These are phyloP conservation scores for Acacia crassicarpa DNA, from an alignment of 306 rosid species.

Conservation along the genomic window DNA sequence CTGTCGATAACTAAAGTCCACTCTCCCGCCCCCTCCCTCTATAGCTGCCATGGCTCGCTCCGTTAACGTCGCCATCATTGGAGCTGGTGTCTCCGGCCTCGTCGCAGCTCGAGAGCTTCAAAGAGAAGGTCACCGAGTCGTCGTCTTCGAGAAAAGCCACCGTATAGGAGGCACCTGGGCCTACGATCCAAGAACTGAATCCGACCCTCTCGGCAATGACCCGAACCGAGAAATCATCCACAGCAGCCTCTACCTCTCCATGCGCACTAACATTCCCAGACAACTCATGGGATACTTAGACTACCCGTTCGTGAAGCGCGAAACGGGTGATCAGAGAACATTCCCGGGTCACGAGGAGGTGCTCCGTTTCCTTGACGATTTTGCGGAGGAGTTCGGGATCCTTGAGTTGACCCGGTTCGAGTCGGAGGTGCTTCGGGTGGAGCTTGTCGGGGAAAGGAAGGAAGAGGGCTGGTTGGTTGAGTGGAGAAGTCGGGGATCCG, in stretches of 20 bases:
- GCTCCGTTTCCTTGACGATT: slow-evolving; percentile 16
- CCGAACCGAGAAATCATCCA: slow-evolving; percentile 22
- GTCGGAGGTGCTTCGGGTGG: slow-evolving; percentile 27
- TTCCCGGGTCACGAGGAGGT: slow-evolving; percentile 42
- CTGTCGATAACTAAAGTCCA: not conserved
- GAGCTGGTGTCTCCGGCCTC: slow-evolving; percentile 35
- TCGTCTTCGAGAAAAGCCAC: slow-evolving; percentile 29
- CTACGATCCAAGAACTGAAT: slow-evolving; percentile 23
- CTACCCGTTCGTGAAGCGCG: slow-evolving; percentile 16
- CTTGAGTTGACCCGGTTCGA: slow-evolving; percentile 9
- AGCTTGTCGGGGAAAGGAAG: not conserved
- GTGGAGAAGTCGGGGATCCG: slow-evolving; percentile 12
- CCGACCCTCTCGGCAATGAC: slow-evolving; percentile 22
- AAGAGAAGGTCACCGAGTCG: slow-evolving; percentile 22
- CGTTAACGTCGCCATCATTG: slow-evolving; percentile 16
- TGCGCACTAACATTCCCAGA: slow-evolving; percentile 30
- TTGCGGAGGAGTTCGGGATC: slow-evolving; percentile 23
- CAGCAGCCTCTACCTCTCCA: slow-evolving; percentile 19
- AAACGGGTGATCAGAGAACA: slow-evolving; percentile 14
- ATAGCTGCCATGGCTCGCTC: not conserved
- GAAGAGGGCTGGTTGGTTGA: slow-evolving; percentile 23
- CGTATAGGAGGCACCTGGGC: slow-evolving; percentile 20
- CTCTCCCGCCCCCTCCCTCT: not conserved
- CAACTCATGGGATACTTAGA: slow-evolving; percentile 29
- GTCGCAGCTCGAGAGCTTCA: slow-evolving; percentile 23